phyloP scores from a whole-genome alignment of 2,329 filamentous ascomycete species.

The Aspergillus cejpii region DNA sequence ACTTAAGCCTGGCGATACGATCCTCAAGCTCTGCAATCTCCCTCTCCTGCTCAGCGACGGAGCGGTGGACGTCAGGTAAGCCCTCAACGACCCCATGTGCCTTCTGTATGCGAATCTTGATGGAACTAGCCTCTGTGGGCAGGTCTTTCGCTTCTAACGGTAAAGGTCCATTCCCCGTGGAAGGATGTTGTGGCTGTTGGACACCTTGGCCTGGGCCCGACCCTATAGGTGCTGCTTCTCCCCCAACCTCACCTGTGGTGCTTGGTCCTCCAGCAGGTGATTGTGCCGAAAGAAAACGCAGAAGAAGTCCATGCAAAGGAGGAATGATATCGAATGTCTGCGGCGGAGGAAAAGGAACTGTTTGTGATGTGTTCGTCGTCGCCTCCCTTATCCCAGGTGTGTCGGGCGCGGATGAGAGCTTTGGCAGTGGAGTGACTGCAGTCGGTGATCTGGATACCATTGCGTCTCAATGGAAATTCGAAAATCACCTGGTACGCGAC shows the following conservation, averaged over 20 bases:
- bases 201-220: constrained; percentile 10
- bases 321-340: constrained; percentile 81
- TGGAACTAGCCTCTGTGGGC: constrained; percentile 64
- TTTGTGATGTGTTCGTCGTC: constrained; percentile 40
- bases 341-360: constrained; percentile 59
- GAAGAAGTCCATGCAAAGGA: constrained; percentile 69
- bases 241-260: constrained; percentile 19
- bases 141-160: constrained; percentile 67
- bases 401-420: constrained; percentile 30
- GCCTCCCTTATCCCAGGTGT: constrained; percentile 28
- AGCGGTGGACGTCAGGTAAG: constrained; percentile 42
- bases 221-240: constrained; percentile 20
- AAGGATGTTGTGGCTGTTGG: constrained; percentile 21
- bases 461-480: constrained; percentile 10
- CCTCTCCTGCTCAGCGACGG: constrained; percentile 39
- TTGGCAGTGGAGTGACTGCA: constrained; percentile 40
- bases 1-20: constrained; percentile 35
- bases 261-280: constrained; percentile 33
- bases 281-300: constrained; percentile 57
- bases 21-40: constrained; percentile 41
- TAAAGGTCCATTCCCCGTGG: constrained; percentile 32
- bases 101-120: constrained; percentile 78
- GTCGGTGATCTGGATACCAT: constrained; percentile 34
- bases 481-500: not conserved
- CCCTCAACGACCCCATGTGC: constrained; percentile 51